Evolutionary conservation across 2,329 filamentous ascomycete genomes (phyloP).

Genomic region (Apiospora arundinis): DNA sequence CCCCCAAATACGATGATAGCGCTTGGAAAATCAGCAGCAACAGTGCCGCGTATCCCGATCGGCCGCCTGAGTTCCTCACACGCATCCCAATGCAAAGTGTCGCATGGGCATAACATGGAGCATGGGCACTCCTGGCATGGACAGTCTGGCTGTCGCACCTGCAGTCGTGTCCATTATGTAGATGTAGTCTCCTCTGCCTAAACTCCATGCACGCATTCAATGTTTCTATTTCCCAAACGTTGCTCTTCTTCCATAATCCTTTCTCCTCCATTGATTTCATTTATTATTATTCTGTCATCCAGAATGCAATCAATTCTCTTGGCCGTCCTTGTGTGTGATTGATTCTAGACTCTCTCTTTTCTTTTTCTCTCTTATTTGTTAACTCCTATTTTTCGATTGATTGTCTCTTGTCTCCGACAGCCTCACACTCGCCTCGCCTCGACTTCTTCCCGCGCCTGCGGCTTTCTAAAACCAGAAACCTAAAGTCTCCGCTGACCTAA

Average conservation of each 20-base stretch:
- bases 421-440: slow-evolving; percentile 8
- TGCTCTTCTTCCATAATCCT: slow-evolving; percentile 19
- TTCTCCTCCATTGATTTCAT: slow-evolving; percentile 24
- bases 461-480: slow-evolving; percentile 36
- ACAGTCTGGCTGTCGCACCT: slow-evolving; percentile 26
- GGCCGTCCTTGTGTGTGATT: slow-evolving; percentile 26
- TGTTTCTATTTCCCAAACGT: neutral
- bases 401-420: slow-evolving; percentile 21
- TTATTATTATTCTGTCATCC: slow-evolving; percentile 26
- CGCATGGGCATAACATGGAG: slow-evolving; percentile 24
- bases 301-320: slow-evolving; percentile 25
- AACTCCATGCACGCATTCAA: slow-evolving; percentile 15
- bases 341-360: slow-evolving; percentile 27
- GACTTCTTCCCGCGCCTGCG: neutral
- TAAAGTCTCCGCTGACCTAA: slow-evolving; percentile 28
- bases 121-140: slow-evolving; percentile 21
- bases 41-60: slow-evolving; percentile 9
- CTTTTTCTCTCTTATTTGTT: slow-evolving; percentile 26
- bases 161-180: slow-evolving; percentile 25
- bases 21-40: neutral
- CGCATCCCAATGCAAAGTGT: neutral
- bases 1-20: neutral
- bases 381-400: slow-evolving; percentile 24
- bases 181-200: neutral
- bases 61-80: neutral